phyloP scores from a whole-genome alignment of 2,329 filamentous ascomycete genomes.

The Sporothrix pseudoabietina region DNA sequence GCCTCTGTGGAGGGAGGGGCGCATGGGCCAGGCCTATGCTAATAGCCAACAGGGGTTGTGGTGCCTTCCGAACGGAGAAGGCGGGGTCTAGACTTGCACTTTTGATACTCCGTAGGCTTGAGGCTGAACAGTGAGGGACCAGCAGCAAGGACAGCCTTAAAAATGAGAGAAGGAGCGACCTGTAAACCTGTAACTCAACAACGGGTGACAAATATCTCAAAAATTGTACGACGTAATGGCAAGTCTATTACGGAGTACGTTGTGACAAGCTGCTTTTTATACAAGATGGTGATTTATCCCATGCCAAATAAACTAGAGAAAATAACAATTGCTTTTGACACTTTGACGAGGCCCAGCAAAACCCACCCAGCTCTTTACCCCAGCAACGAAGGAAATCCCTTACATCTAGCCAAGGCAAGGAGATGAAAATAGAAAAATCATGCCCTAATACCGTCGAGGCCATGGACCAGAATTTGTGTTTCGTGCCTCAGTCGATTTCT shows the following conservation, averaged over 20 bases:
- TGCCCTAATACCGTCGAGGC: not conserved
- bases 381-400: not conserved
- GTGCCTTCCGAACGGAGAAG: constrained; percentile 25
- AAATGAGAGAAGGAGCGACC: not conserved
- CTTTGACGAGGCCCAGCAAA: not conserved
- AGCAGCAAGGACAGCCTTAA: not conserved
- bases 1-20: not conserved
- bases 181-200: not conserved
- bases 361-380: not conserved
- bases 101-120: not conserved
- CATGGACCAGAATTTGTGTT: not conserved
- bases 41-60: constrained; percentile 15
- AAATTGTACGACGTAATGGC: not conserved
- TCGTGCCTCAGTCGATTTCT: not conserved
- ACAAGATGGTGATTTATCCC: not conserved
- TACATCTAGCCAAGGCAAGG: not conserved
- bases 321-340: not conserved
- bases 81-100: constrained; percentile 25
- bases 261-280: not conserved
- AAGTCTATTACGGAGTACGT: not conserved
- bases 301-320: not conserved
- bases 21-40: not conserved
- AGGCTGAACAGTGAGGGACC: not conserved
- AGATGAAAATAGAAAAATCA: not conserved
- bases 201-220: not conserved